A percentile compares a stretch with the other conserved stretches of the same genome.
Conservation (phyloP, 2,329 filamentous ascomycete species). For the Phaeosphaeria sp. region DNA sequence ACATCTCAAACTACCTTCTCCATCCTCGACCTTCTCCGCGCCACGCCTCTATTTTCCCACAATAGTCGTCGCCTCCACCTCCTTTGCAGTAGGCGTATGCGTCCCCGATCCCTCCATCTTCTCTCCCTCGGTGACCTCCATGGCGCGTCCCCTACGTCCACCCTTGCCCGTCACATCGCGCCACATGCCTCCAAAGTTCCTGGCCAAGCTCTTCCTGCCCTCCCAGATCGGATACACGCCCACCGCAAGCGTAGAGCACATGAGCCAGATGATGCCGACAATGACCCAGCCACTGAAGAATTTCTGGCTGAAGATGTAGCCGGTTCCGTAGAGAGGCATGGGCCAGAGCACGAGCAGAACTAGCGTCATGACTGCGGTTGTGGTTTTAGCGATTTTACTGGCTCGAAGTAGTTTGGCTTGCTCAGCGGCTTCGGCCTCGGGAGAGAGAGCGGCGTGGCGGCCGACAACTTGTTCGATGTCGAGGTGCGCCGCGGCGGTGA, state of each 20-base stretch:
- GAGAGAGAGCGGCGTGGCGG: slow-evolving; percentile 33
- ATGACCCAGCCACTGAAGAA: slow-evolving; percentile 86
- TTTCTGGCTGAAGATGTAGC: slow-evolving; percentile 78
- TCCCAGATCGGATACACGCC: slow-evolving; percentile 84
- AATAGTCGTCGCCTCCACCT: slow-evolving; percentile 11
- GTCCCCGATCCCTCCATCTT: slow-evolving; percentile 19
- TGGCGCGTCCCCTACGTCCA: slow-evolving; percentile 8
- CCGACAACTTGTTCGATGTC: slow-evolving; percentile 66
- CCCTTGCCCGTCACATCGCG: slow-evolving; percentile 34
- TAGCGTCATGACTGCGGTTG: slow-evolving; percentile 70
- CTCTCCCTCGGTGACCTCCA: slow-evolving; percentile 26
- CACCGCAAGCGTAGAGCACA: slow-evolving; percentile 74
- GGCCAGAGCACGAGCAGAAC: slow-evolving; percentile 83
- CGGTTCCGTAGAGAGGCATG: slow-evolving; percentile 84
- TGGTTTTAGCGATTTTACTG: slow-evolving; percentile 59
- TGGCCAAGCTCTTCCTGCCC: slow-evolving; percentile 46
- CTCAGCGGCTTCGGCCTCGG: slow-evolving; percentile 46
- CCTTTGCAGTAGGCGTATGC: slow-evolving; percentile 25
- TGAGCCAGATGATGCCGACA: slow-evolving; percentile 74
- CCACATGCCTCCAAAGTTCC: slow-evolving; percentile 36
- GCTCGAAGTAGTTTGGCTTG: slow-evolving; percentile 52
- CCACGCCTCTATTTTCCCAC: background rate
- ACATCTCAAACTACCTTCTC: background rate
- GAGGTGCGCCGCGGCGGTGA: slow-evolving; percentile 66
- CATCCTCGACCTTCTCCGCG: background rate